These are phyloP conservation scores for Spinellus fusiger DNA, from an alignment of 192 early-diverging fungal genomes.

Conservation along the genomic window DNA sequence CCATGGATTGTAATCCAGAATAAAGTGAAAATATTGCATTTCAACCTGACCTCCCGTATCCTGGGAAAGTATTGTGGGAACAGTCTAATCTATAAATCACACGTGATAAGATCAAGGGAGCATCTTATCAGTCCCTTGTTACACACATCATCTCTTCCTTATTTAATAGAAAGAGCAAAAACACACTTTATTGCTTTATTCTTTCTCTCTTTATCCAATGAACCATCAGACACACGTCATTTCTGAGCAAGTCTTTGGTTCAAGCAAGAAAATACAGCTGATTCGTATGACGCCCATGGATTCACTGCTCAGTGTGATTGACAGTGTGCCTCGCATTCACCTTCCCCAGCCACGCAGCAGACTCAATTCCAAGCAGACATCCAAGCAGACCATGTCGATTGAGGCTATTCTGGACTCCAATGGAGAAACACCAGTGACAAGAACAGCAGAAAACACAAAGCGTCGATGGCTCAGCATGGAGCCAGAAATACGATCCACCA, in stretches of 20 bases:
- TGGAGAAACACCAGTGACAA: no score
- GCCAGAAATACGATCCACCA: background rate
- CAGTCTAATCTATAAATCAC: background rate
- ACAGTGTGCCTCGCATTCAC: slow-evolving; percentile 21
- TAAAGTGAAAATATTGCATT: no score
- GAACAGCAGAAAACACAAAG: background rate
- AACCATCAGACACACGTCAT: slow-evolving; percentile 20
- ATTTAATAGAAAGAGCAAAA: background rate
- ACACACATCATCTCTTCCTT: slow-evolving; percentile 1
- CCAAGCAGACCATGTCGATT: slow-evolving; percentile 27
- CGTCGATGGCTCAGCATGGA: background rate
- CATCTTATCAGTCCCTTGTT: slow-evolving; percentile 11
- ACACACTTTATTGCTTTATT: background rate
- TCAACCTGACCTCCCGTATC: no score
- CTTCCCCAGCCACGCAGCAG: slow-evolving; percentile 5
- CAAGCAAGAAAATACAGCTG: slow-evolving; percentile 8
- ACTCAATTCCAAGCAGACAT: slow-evolving; percentile 1
- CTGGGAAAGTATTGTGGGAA: no score
- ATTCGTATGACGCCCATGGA: slow-evolving; percentile 26
- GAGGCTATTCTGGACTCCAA: slow-evolving; percentile 18
- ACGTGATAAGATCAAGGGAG: slow-evolving; percentile 21
- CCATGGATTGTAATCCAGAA: no score
- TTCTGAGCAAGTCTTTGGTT: slow-evolving; percentile 32
- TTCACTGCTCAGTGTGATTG: slow-evolving; percentile 23
- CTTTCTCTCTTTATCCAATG: background rate